phyloP scores from a whole-genome alignment of 129 eudicot species.

The Helianthus tuberosus region DNA sequence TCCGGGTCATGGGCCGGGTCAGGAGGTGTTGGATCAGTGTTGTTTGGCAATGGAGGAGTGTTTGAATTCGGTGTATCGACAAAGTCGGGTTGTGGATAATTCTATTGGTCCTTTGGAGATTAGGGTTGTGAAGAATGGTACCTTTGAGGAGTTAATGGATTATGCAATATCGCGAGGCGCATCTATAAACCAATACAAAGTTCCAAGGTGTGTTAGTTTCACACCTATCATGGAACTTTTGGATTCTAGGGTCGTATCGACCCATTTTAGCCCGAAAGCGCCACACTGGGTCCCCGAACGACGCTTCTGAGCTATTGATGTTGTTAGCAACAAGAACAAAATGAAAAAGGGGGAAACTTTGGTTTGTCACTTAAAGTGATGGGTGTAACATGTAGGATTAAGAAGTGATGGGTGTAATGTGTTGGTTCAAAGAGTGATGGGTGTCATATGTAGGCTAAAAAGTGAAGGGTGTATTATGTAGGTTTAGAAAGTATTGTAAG shows the following conservation, averaged over 20 bases:
- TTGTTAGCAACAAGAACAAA: background rate
- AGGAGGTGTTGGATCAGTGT: slow-evolving; percentile 36
- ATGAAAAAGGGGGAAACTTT: background rate
- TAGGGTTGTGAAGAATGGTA: slow-evolving; percentile 53
- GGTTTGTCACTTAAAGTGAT: background rate
- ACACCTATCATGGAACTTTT: slow-evolving; percentile 61
- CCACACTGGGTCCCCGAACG: slow-evolving; percentile 46
- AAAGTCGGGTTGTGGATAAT: slow-evolving; percentile 60
- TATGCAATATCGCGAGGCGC: slow-evolving; percentile 64
- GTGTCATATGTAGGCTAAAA: slow-evolving; percentile 24
- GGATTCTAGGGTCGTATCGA: slow-evolving; percentile 51
- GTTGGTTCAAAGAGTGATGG: slow-evolving; percentile 20
- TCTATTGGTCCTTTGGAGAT: slow-evolving; percentile 70
- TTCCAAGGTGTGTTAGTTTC: slow-evolving; percentile 59
- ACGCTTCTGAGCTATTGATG: slow-evolving; percentile 19
- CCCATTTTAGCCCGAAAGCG: slow-evolving; percentile 40
- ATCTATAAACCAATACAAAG: slow-evolving; percentile 65
- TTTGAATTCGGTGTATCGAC: slow-evolving; percentile 51
- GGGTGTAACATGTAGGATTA: slow-evolving; percentile 6
- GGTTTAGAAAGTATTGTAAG: slow-evolving; percentile 37
- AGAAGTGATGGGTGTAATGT: slow-evolving; percentile 11
- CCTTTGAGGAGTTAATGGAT: slow-evolving; percentile 66
- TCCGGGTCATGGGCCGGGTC: slow-evolving; percentile 33
- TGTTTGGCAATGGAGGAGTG: slow-evolving; percentile 57
- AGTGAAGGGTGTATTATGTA: slow-evolving; percentile 25